Evolutionary conservation across 1,284 basidiomycete genomes (phyloP).

Genomic region (Ganoderma resinaceum): DNA sequence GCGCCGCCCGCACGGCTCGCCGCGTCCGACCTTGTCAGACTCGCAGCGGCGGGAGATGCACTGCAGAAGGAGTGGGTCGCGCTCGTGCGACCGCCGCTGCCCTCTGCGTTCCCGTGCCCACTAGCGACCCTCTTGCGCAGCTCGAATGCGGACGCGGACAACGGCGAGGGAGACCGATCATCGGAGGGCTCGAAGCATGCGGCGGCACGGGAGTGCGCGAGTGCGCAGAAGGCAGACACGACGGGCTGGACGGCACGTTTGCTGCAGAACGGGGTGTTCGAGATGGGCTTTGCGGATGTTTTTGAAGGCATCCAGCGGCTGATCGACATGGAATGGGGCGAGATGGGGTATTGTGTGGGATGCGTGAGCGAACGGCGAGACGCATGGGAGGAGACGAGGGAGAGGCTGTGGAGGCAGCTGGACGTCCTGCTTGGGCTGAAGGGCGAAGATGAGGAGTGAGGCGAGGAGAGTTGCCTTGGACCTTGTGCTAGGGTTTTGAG

Average conservation of each 20-base stretch:
- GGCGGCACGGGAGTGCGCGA: constrained; percentile 23
- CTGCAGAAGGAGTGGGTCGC: constrained; percentile 35
- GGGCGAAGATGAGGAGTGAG: constrained; percentile 18
- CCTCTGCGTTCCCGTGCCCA: constrained; percentile 33
- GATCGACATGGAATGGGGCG: constrained; percentile 39
- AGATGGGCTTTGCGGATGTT: constrained; percentile 41
- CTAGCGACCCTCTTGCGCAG: constrained; percentile 11
- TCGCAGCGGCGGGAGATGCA: constrained; percentile 33
- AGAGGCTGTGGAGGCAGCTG: constrained; percentile 40
- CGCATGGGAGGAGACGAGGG: constrained; percentile 33
- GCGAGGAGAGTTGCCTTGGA: not conserved
- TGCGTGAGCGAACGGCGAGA: constrained; percentile 37
- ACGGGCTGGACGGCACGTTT: constrained; percentile 35
- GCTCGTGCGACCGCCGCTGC: constrained; percentile 29
- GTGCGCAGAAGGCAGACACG: constrained; percentile 12
- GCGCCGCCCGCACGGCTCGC: constrained; percentile 18
- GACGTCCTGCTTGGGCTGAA: constrained; percentile 40
- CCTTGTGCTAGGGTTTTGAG: not conserved
- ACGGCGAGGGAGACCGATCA: not conserved
- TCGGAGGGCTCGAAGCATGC: not conserved
- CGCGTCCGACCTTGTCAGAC: constrained; percentile 33
- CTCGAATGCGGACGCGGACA: constrained; percentile 5
- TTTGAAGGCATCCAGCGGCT: constrained; percentile 42
- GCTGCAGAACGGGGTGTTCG: constrained; percentile 35
- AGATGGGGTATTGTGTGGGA: constrained; percentile 40